Base-by-base conservation (phyloP, 1,284 basidiomycete genomes). In the Naganishia sp. region DNA sequence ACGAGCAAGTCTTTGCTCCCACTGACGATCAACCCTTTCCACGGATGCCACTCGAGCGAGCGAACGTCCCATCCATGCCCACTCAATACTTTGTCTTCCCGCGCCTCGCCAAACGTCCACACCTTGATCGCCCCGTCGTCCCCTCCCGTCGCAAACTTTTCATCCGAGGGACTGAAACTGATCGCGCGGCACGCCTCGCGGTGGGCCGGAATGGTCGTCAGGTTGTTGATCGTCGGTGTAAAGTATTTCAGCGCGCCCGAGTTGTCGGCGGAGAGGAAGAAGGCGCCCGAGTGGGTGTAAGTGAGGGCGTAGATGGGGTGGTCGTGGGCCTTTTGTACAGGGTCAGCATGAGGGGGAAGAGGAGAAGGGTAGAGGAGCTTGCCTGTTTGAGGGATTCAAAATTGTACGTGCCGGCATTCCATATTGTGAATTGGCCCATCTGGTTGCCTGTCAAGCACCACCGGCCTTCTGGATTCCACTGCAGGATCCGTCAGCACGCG, bases 11-110 rank as follows among this genome's bases (percentile, higher is more conserved):
- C 96, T 80, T 98, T 98, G 75, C 90, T 91, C 31, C 96, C 95
- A 1, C 90, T 93, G 2, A 91, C 92, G 21, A 99, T 85, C 6
- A 99, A 82, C 3, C 95, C 94, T 79, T 98, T 97, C 3, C 88
- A 92, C 4, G 93, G 92, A 80, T 99, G 95, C 95, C 95, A 99
- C 81, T 97, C 90, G 1, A 98, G 92, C 73, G 94, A 97, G 76
- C 95, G 92, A 33, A 98, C 95, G 75, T 99, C 95, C 94, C 95
- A 99, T 2, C 94, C 94, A 75, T 99, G 95, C 10, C 92, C 94
- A 55, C 88, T 90, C 69, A 98, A 81, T 6, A 88, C 87, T 67
- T 88, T 87, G 80, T 97, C 95, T 67, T 94, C 90, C 59, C 88
- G 84, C 68, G 90, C 91, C 73, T 92, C 89, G 72, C 95, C 89